Percentiles rank a stretch among this genome's conserved stretches.
These are phyloP conservation scores for Coffea canephora DNA, from an alignment of 257 asterid species.

Conservation along the genomic window DNA sequence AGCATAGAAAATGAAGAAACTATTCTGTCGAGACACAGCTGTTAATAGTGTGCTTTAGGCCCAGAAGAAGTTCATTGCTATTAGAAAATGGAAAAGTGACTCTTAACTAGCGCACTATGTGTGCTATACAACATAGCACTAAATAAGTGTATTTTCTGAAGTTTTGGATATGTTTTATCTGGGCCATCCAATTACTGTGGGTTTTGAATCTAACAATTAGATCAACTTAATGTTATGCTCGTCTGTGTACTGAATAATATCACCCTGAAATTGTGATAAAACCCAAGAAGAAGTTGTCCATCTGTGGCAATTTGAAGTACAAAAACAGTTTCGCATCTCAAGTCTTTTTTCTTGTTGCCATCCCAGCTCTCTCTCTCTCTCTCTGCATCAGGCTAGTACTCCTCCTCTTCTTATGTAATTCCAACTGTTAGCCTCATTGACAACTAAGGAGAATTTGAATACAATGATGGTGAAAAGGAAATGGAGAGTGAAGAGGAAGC, in stretches of 20 bases:
- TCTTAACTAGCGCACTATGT: no score
- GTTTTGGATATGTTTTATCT: background rate
- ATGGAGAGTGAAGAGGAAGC: background rate
- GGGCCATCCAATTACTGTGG: background rate
- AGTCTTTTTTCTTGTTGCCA: background rate
- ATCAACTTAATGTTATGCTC: background rate
- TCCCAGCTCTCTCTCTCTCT: background rate
- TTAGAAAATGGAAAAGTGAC: no score
- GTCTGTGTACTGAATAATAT: background rate
- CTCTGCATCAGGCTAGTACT: background rate
- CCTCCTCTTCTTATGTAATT: background rate
- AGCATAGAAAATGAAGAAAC: background rate
- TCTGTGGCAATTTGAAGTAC: background rate
- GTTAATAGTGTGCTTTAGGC: no score
- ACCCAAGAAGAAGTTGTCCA: background rate
- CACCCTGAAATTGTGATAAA: no score
- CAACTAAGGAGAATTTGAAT: background rate
- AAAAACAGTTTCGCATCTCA: background rate
- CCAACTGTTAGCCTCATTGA: background rate
- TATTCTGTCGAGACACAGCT: background rate
- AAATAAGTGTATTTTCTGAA: no score
- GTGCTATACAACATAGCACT: no score
- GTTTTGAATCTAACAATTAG: background rate
- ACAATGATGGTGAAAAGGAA: background rate
- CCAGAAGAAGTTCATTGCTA: no score